Conservation (phyloP, 805 yeast species). For the Kodamaea kakaduensis region DNA sequence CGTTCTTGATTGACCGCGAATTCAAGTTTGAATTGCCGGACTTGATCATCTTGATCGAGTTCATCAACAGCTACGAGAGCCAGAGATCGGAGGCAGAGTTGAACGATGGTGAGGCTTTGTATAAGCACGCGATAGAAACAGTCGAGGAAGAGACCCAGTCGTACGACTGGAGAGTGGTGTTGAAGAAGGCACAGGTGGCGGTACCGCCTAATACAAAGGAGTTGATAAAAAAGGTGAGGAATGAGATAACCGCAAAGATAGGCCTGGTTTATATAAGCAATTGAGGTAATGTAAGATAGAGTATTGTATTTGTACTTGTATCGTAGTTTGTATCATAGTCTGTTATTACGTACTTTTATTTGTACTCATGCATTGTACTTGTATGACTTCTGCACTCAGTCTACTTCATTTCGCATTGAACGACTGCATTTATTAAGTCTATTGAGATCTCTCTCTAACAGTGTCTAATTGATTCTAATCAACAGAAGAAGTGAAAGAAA, state of each 20-base stretch:
- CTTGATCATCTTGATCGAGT: conserved; percentile 34
- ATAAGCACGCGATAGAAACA: conserved; percentile 25
- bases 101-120: conserved; percentile 29
- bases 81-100: conserved; percentile 20
- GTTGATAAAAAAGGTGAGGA: conserved; percentile 27
- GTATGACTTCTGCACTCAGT: too few species aligned
- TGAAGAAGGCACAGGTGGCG: conserved; percentile 14
- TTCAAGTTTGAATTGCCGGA: conserved; percentile 24
- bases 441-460: conserved; percentile 1
- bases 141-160: conserved; percentile 14
- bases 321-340: too few species aligned
- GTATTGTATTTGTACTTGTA: too few species aligned
- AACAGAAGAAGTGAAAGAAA: conserved; percentile 5
- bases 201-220: conserved; percentile 25
- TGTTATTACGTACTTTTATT: too few species aligned
- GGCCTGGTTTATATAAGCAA: conserved; percentile 30
- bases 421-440: too few species aligned
- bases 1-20: conserved; percentile 27
- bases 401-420: too few species aligned
- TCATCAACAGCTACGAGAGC: conserved; percentile 34
- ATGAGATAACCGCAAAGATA: conserved; percentile 29
- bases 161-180: conserved; percentile 36
- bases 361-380: too few species aligned
- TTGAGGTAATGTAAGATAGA: not conserved
- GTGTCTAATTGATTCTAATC: conserved; percentile 4